Evolutionary conservation across 495 filamentous ascomycete species (phyloP).

Genomic region (Penicillium argentinense): DNA sequence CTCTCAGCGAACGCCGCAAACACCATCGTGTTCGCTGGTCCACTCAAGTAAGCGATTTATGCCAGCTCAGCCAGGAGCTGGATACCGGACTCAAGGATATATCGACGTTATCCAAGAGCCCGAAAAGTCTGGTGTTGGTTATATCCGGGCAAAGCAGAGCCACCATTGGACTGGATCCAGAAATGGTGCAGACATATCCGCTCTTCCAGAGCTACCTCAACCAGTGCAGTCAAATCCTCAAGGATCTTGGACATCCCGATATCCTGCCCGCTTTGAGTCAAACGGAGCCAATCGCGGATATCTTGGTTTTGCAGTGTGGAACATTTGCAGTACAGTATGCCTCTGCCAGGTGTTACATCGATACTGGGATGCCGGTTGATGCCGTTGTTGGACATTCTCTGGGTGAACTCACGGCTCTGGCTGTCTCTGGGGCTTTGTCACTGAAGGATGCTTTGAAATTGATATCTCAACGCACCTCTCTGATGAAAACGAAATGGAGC

Average conservation of each 20-base stretch:
- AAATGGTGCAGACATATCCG: no score
- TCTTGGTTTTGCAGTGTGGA: conserved; percentile 39
- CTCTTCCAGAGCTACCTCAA: no score
- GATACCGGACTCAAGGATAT: no score
- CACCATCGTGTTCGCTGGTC: no score
- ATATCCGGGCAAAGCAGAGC: no score
- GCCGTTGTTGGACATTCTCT: conserved; percentile 54
- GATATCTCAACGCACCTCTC: conserved; percentile 39
- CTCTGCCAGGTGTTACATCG: conserved; percentile 47
- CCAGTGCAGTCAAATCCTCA: conserved; percentile 29
- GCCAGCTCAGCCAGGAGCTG: no score
- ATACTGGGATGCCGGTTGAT: conserved; percentile 32
- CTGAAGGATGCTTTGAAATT: conserved; percentile 39
- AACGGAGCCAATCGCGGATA: conserved; percentile 27
- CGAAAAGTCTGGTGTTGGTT: no score
- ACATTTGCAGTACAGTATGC: conserved; percentile 52
- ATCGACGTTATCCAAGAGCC: no score
- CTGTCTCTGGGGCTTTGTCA: conserved; percentile 35
- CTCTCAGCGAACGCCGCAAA: no score
- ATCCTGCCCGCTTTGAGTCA: conserved; percentile 51
- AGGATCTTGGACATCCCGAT: conserved; percentile 28
- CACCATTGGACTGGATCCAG: conserved; percentile 31
- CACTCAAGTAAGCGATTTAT: no score
- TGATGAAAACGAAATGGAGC: conserved; percentile 50
- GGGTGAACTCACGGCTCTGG: conserved; percentile 46